Conservation (phyloP, 2,329 filamentous ascomycete genomes). For the Sporothrix variecibatus region DNA sequence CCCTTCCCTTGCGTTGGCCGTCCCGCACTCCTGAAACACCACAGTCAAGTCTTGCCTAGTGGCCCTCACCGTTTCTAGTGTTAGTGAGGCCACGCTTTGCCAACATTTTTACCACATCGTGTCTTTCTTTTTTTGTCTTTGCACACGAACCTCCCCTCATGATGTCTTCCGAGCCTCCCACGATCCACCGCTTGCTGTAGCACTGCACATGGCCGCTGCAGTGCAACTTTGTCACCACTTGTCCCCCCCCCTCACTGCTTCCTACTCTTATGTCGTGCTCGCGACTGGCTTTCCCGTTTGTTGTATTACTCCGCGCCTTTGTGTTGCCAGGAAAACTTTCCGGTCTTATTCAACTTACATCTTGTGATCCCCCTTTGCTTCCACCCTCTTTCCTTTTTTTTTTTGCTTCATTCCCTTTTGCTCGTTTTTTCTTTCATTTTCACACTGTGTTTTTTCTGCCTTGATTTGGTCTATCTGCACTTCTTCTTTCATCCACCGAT, state of each 20-base stretch:
- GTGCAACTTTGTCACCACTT: background rate
- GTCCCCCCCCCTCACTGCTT: background rate
- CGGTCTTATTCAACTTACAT: background rate
- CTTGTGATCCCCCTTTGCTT: background rate
- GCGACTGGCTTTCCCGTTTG: background rate
- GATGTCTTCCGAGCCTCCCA: background rate
- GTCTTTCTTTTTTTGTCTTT: background rate
- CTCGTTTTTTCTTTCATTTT: constrained; percentile 21
- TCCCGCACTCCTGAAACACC: constrained; percentile 28
- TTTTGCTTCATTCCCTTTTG: constrained; percentile 11
- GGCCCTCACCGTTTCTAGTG: background rate
- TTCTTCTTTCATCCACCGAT: constrained; percentile 11
- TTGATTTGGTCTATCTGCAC: background rate
- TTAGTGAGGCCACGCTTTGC: constrained; percentile 1
- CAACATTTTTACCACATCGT: background rate
- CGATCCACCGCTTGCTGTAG: background rate
- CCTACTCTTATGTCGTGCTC: background rate
- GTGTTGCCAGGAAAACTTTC: background rate
- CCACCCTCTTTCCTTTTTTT: background rate
- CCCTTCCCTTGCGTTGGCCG: constrained; percentile 18
- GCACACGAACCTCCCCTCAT: background rate
- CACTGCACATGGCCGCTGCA: constrained; percentile 3
- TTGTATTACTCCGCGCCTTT: constrained; percentile 1
- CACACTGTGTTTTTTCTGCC: constrained; percentile 25
- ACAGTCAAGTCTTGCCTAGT: background rate